Evolutionary conservation across 2,329 filamentous ascomycete genomes (phyloP), one percentile per base, ranked within the genome.

Genomic region (Reticulascus tulasneorum): DNA sequence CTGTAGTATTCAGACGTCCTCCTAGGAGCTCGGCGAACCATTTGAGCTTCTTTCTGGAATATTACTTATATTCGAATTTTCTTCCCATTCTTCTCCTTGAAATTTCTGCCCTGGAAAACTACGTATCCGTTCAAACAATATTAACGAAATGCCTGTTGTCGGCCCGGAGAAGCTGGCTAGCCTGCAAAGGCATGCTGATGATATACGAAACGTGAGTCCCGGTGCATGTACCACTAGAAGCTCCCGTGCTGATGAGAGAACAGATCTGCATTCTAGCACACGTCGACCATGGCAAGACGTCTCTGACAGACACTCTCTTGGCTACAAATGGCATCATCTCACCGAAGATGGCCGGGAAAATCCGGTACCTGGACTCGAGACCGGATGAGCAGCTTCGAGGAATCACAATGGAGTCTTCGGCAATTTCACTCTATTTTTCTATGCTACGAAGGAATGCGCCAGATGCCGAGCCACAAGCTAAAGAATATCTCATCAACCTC

Each of bases 351-450:
- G 93, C 93, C 38, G 93, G 93, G 60, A 97, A 97, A 72, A 94
- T 98, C 63, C 84, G 93, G 48, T 98, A 97, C 56, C 80, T 98
- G 40, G 93, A 98, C 66, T 97, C 93, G 16, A 76, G 93, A 27
- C 91, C 91, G 2, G 93, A 98, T 63, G 93, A 98, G 62, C 93
- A 98, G 64, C 77, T 86, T 12, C 84, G 93, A 47, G 93, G 93
- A 38, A 98, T 98, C 56, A 98, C 93, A n/a, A 98, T 98, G 93
- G 93, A 98, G 62, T 97, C 93, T 1, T 97, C 91, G 6, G 93
- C 93, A 44, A 98, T 98, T 47, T 97, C 93, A 1, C 72, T 98
- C 22, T 94, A 86, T 64, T 98, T 98, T 60, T 94, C 90, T 23
- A 87, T 97, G 75, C 69, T 94, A 35, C 77, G 90, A 48, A 79